These are phyloP conservation scores for Rhododendron williamsianum DNA, from an alignment of 148 eudicot species.

Conservation along the genomic window DNA sequence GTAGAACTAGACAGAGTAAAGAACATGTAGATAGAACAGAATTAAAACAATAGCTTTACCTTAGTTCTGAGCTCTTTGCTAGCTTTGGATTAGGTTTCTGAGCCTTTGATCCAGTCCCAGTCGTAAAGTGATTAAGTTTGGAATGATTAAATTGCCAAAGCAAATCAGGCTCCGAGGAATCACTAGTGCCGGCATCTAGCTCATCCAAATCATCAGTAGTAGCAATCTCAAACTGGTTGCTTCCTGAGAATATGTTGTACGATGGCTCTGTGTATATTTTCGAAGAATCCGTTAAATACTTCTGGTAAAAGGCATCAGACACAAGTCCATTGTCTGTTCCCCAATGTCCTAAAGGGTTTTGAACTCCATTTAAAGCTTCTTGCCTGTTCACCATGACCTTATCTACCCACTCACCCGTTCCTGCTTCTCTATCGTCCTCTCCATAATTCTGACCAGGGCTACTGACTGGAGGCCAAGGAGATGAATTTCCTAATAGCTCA, in stretches of 20 bases:
- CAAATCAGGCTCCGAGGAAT: conserved; percentile 95
- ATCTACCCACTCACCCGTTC: conserved; percentile 93
- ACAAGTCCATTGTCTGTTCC: conserved; percentile 41
- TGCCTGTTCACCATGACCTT: conserved; percentile 97
- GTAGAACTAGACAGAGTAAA: not conserved
- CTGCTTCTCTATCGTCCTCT: conserved; percentile 70
- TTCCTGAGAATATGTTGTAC: conserved; percentile 41
- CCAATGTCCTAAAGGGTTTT: conserved; percentile 41
- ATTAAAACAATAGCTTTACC: conserved; percentile 33
- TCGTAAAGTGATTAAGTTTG: conserved; percentile 50
- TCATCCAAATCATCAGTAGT: conserved; percentile 71
- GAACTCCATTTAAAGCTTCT: conserved; percentile 47
- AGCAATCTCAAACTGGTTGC: conserved; percentile 52
- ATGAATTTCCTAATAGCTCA: conserved; percentile 72
- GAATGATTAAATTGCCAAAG: conserved; percentile 86
- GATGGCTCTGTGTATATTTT: conserved; percentile 53
- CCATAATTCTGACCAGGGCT: conserved; percentile 41
- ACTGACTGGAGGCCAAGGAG: conserved; percentile 83
- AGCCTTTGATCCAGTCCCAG: conserved; percentile 45
- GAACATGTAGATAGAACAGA: not conserved
- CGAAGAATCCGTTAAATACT: conserved; percentile 57
- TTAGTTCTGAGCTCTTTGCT: conserved; percentile 53
- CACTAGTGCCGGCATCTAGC: conserved; percentile 92
- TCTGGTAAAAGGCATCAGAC: conserved; percentile 58
- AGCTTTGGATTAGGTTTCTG: conserved; percentile 46